phyloP scores from a whole-genome alignment of 768 basidiomycete species.

The Tylopilus felleus region DNA sequence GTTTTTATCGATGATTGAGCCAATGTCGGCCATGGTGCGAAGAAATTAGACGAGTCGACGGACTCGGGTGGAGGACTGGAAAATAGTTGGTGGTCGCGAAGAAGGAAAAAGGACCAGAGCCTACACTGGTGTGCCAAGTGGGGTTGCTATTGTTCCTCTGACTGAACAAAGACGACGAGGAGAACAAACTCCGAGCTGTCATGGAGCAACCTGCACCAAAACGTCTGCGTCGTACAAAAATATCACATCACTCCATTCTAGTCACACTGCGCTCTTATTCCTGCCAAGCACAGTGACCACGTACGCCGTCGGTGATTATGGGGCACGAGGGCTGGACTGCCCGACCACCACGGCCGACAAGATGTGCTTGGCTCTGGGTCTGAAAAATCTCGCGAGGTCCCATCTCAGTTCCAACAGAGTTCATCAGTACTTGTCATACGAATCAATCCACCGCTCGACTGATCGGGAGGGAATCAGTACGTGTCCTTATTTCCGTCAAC shows the following conservation, averaged over 20 bases:
- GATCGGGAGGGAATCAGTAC: not conserved
- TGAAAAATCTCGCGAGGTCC: not conserved
- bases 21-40: constrained; percentile 31
- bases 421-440: too few relatives aligned
- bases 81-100: constrained; percentile 15
- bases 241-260: not conserved
- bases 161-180: not conserved
- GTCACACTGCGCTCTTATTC: too few relatives aligned
- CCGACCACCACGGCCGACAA: too few relatives aligned
- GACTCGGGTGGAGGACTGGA: constrained; percentile 20
- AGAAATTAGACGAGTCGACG: constrained; percentile 15
- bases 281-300: not conserved
- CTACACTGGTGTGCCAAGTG: not conserved
- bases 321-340: too few relatives aligned
- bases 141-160: not conserved
- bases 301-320: not conserved
- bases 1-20: constrained; percentile 33
- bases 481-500: not conserved
- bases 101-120: not conserved
- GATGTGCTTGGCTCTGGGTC: too few relatives aligned
- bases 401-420: not conserved
- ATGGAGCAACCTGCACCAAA: not conserved
- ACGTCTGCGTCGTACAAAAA: not conserved
- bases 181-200: not conserved
- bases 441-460: not conserved